phyloP scores from a whole-genome alignment of 768 basidiomycete genomes.

The Tremella mesenterica region DNA sequence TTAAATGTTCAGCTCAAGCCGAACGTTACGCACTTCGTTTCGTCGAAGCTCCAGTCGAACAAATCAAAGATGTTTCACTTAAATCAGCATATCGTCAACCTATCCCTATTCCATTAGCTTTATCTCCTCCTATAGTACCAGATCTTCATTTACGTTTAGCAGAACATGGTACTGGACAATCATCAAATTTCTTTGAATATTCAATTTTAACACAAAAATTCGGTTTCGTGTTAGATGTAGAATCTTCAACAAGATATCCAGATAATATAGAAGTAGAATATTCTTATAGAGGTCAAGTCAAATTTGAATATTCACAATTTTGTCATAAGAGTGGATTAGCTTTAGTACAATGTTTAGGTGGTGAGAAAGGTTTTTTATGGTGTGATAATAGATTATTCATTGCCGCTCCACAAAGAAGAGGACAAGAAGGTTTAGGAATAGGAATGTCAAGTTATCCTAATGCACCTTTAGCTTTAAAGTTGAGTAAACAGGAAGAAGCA shows the following conservation, averaged over 20 bases:
- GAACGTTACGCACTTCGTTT: conserved; percentile 84
- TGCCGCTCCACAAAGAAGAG: conserved; percentile 46
- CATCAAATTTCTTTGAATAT: conserved; percentile 66
- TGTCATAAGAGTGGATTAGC: conserved; percentile 83
- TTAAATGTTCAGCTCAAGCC: conserved; percentile 69
- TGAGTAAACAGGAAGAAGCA: conserved; percentile 53
- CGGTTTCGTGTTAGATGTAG: conserved; percentile 65
- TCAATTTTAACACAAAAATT: conserved; percentile 61
- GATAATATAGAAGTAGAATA: conserved; percentile 76
- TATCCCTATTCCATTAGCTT: conserved; percentile 66
- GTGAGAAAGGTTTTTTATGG: conserved; percentile 71
- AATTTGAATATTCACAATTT: conserved; percentile 78
- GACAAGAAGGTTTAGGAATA: conserved; percentile 50
- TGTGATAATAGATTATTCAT: conserved; percentile 66
- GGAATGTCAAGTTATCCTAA: conserved; percentile 35
- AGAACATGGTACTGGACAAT: conserved; percentile 55
- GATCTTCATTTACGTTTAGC: conserved; percentile 62
- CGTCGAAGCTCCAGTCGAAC: conserved; percentile 85
- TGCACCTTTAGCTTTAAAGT: conserved; percentile 14
- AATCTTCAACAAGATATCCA: conserved; percentile 67
- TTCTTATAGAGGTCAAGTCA: conserved; percentile 65
- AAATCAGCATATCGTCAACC: conserved; percentile 88
- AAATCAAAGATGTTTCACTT: conserved; percentile 75
- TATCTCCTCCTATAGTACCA: conserved; percentile 60
- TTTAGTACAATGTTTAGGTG: conserved; percentile 79